A percentile compares a stretch with the other conserved stretches of the same genome.
Evolutionary conservation across 768 basidiomycete species (phyloP).

Genomic region (Strobilomyces dryophilus): DNA sequence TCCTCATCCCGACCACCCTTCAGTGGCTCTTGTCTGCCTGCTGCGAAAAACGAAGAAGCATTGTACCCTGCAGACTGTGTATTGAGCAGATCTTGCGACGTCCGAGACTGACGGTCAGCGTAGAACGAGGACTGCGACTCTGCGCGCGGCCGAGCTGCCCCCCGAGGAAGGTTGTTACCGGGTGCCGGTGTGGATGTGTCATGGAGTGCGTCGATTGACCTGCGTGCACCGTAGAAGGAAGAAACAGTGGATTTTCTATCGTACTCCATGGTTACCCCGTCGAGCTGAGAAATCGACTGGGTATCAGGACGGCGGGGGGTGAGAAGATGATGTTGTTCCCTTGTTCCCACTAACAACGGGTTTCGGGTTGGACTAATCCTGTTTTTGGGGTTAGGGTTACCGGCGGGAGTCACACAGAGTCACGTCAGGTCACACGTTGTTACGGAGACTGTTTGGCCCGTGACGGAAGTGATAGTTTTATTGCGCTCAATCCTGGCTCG

Average conservation of each 20-base stretch:
- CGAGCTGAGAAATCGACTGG: not conserved
- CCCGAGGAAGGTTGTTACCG: conserved; percentile 18
- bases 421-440: too few relatives aligned
- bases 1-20: conserved; percentile 78
- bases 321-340: too few relatives aligned
- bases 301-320: not conserved
- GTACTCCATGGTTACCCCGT: conserved; percentile 50
- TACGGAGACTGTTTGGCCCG: too few relatives aligned
- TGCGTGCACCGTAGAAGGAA: conserved; percentile 68
- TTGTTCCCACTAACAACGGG: not conserved
- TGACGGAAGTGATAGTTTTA: too few relatives aligned
- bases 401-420: too few relatives aligned
- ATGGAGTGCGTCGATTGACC: conserved; percentile 62
- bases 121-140: conserved; percentile 76
- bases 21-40: conserved; percentile 70
- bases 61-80: conserved; percentile 71
- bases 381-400: conserved; percentile 26
- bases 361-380: not conserved
- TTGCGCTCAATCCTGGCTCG: too few relatives aligned
- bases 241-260: conserved; percentile 78
- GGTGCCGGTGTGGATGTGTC: conserved; percentile 34
- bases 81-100: conserved; percentile 47
- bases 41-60: conserved; percentile 58
- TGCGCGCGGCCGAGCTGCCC: conserved; percentile 45
- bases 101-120: conserved; percentile 33